Evolutionary conservation across 2,329 filamentous ascomycete species (phyloP).

Genomic region (Phyllosticta citriasiana): DNA sequence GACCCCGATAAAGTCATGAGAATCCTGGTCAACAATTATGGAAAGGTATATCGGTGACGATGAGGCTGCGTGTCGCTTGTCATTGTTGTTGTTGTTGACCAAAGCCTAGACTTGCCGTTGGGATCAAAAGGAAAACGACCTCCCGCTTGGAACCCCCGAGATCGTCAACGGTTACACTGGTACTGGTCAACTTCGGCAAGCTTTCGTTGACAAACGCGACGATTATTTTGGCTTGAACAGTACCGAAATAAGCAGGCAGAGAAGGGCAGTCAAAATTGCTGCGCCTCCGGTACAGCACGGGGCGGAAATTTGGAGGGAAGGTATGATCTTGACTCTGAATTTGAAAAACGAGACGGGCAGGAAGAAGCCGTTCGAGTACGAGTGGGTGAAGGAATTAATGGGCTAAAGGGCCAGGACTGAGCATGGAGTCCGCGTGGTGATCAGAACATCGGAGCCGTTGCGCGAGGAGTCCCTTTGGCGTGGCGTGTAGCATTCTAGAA

Average conservation of each 20-base stretch:
- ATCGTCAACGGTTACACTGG: slow-evolving; percentile 3
- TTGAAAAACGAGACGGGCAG: background rate
- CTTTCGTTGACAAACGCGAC: background rate
- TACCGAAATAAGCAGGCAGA: background rate
- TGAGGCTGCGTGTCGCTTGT: background rate
- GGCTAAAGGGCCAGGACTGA: background rate
- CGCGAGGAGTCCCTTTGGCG: background rate
- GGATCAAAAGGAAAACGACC: background rate
- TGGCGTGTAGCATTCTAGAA: background rate
- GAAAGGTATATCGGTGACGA: background rate
- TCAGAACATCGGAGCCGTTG: background rate
- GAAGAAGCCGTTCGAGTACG: background rate
- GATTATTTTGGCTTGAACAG: background rate
- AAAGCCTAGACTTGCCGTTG: slow-evolving; percentile 3
- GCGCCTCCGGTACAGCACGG: background rate
- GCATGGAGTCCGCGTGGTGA: background rate
- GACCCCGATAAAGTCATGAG: slow-evolving; percentile 3
- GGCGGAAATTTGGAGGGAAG: slow-evolving; percentile 3
- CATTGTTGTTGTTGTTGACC: background rate
- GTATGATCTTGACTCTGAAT: background rate
- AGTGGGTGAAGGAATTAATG: background rate
- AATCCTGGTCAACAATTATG: slow-evolving; percentile 6
- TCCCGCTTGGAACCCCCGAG: slow-evolving; percentile 3
- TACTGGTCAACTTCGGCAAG: background rate
- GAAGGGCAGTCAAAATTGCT: background rate